These are phyloP conservation scores for Salvia hispanica DNA, from an alignment of 257 asterid genomes.

Conservation along the genomic window DNA sequence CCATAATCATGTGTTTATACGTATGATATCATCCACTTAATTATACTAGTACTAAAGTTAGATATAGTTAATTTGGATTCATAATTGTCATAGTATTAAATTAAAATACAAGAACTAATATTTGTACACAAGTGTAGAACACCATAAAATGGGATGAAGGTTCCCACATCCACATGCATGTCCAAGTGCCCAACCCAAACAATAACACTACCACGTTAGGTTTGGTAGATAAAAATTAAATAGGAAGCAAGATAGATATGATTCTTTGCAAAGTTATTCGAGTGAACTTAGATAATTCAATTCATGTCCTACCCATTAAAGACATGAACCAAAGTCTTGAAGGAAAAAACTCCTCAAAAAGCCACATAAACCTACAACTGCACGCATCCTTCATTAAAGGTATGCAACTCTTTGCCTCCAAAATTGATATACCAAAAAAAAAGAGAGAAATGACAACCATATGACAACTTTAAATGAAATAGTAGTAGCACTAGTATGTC, in stretches of 20 bases:
- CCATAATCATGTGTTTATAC: too few species aligned
- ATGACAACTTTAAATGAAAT: too few species aligned
- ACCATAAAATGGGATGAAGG: too few species aligned
- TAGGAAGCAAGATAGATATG: slow-evolving; percentile 20
- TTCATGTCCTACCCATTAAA: slow-evolving; percentile 17
- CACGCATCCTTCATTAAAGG: background rate
- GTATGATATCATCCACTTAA: too few species aligned
- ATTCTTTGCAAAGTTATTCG: background rate
- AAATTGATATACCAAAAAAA: background rate
- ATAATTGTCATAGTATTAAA: too few species aligned
- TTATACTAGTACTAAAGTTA: too few species aligned
- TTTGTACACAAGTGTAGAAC: too few species aligned
- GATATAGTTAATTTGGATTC: too few species aligned
- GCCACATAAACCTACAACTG: background rate
- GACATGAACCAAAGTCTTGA: background rate
- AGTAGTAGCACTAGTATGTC: too few species aligned
- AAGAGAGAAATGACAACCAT: background rate
- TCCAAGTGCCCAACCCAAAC: too few species aligned
- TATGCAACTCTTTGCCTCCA: background rate
- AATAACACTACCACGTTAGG: background rate
- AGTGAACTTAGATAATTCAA: background rate
- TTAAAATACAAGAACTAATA: too few species aligned
- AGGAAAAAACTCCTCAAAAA: background rate
- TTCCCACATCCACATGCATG: too few species aligned
- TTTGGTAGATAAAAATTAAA: slow-evolving; percentile 10